A percentile compares a stretch with the other conserved stretches of the same genome.
Evolutionary conservation across 192 early-diverging fungal species (phyloP).

Genomic region (Coemansia sp.): DNA sequence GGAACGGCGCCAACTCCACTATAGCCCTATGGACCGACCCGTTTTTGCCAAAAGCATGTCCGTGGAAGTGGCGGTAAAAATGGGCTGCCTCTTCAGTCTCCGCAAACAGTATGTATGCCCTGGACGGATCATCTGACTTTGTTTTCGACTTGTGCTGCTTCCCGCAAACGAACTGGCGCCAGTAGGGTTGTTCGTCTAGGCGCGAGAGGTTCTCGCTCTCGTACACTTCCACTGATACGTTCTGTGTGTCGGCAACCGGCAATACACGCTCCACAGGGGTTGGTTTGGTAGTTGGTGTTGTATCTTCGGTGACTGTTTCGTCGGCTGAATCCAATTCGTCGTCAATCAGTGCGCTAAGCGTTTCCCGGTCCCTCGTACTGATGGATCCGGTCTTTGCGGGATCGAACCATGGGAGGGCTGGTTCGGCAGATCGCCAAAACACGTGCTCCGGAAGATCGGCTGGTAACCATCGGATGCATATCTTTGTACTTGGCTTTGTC

Average conservation of each 20-base stretch:
- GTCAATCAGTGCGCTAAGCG: slow-evolving; percentile 2
- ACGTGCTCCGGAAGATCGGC: slow-evolving; percentile 48
- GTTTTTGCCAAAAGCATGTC: slow-evolving; percentile 43
- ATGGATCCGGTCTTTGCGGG: slow-evolving; percentile 13
- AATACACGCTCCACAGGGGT: background rate
- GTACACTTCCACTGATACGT: slow-evolving; percentile 13
- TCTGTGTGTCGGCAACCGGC: slow-evolving; percentile 17
- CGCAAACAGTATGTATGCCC: slow-evolving; percentile 48
- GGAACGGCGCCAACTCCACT: slow-evolving; percentile 41
- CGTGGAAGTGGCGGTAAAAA: slow-evolving; percentile 41
- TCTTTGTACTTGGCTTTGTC: slow-evolving; percentile 25
- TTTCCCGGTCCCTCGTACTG: slow-evolving; percentile 5
- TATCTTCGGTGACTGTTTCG: background rate
- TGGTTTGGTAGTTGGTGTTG: background rate
- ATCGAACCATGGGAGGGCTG: slow-evolving; percentile 45
- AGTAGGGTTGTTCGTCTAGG: slow-evolving; percentile 42
- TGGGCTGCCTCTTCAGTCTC: slow-evolving; percentile 28
- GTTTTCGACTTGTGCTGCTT: slow-evolving; percentile 36
- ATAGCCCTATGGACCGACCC: slow-evolving; percentile 15
- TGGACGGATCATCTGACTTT: slow-evolving; percentile 31
- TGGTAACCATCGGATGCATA: slow-evolving; percentile 50
- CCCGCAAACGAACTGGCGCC: slow-evolving; percentile 37
- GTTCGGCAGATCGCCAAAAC: slow-evolving; percentile 44
- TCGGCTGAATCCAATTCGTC: background rate
- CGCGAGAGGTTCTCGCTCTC: slow-evolving; percentile 23